phyloP scores from a whole-genome alignment of 2,329 filamentous ascomycete species.

The Fusarium camptoceras region DNA sequence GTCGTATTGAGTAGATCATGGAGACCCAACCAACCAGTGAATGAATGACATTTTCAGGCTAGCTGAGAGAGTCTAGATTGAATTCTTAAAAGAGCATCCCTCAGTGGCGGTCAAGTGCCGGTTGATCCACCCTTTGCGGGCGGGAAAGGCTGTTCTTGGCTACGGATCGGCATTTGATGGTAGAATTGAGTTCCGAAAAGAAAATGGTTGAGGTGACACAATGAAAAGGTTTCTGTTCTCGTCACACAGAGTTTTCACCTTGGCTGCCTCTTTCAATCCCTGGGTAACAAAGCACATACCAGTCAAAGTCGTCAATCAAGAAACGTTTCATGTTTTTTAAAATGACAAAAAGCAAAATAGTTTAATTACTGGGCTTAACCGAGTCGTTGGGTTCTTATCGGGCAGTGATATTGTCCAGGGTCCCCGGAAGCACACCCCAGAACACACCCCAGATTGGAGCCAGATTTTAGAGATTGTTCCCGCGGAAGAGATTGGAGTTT shows the following conservation, averaged over 20 bases:
- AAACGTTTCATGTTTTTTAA: constrained; percentile 4
- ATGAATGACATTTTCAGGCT: constrained; percentile 27
- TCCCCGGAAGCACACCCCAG: constrained; percentile 9
- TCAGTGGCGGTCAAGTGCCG: constrained; percentile 36
- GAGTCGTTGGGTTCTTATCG: constrained; percentile 42
- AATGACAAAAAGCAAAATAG: constrained; percentile 8
- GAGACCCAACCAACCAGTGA: constrained; percentile 9
- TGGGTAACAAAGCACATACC: neutral
- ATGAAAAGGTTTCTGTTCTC: neutral
- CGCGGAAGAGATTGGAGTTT: constrained; percentile 2
- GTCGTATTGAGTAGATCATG: constrained; percentile 18
- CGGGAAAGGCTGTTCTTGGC: constrained; percentile 37
- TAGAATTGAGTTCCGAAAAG: neutral
- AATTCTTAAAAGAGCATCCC: constrained; percentile 1
- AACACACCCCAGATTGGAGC: neutral
- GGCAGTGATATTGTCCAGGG: constrained; percentile 14
- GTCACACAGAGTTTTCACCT: neutral
- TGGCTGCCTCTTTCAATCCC: constrained; percentile 12
- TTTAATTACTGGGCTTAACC: constrained; percentile 46
- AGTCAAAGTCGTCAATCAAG: neutral
- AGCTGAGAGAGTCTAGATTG: constrained; percentile 10
- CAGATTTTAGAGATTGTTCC: neutral
- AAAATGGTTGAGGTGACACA: neutral
- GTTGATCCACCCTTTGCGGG: constrained; percentile 32
- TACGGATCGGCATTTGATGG: neutral